Base-by-base conservation (phyloP, 2,329 filamentous ascomycete genomes). In the Cladobotryum protrusum region DNA sequence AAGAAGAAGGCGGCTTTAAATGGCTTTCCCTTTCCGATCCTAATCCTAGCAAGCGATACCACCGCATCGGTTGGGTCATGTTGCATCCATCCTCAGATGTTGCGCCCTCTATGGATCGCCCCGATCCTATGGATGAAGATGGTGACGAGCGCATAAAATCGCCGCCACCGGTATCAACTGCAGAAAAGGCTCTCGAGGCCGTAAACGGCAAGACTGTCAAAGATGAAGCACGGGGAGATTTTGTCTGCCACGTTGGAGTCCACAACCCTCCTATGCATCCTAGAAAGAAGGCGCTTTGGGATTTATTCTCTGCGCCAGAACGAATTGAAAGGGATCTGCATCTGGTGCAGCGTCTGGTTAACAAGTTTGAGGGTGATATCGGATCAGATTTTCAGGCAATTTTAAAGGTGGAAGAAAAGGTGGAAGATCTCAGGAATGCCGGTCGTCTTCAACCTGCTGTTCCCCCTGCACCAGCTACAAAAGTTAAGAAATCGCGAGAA, bases 51-150 rank as follows among this genome's bases (percentile, higher is more conserved):
- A 99, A 99, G 72, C 87, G 95, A 56, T 99, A 91, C 63, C 93
- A 99, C 65, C 86, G 93, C 18, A 97, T 99, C 67, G 93, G 93
- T 18, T 99, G 95, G 92, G 95, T 99, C 53, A 93, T 97, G 79
- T 78, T 99, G 9, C 87, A 97, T 61, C 86, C 89, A 14, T 82
- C 82, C 13, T 77, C 86, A 1, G 88, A 95, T 49, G 75, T 78
- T 18, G 71, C 77, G 5, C 74, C 79, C 43, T 76, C 83, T 12
- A 73, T 84, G 52, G 88, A 95, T 58, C 78, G 85, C 54, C 77
- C 80, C n/a, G 87, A 93, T 57, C 79, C 80, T 12, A 83, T 86
- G 56, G 86, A 89, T 44, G 85, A 86, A 41, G 79, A 83, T 50
- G 77, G 77, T 13, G 80, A 81, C 42, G 67, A 74, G 58, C 74